These are phyloP conservation scores for Prunus mira DNA, from an alignment of 306 rosid species.

Conservation along the genomic window DNA sequence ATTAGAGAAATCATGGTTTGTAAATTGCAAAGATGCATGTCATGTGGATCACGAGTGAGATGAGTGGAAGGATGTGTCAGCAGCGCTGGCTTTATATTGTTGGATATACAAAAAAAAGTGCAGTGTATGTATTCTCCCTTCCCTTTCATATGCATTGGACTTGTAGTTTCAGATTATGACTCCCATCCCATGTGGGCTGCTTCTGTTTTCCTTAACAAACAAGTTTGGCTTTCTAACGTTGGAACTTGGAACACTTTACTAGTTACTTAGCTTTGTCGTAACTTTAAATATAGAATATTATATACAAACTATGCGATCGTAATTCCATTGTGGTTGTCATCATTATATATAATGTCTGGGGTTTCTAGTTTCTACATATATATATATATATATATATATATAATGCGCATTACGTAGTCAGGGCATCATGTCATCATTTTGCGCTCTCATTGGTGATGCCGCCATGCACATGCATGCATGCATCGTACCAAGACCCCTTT, in stretches of 20 bases:
- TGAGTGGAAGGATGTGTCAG: slow-evolving; percentile 50
- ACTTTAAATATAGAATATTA: too few relatives aligned
- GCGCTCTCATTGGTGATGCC: slow-evolving; percentile 18
- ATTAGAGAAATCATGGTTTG: slow-evolving; percentile 24
- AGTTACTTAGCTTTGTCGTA: neutral
- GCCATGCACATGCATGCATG: slow-evolving; percentile 49
- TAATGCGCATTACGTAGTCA: neutral
- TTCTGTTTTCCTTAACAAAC: slow-evolving; percentile 43
- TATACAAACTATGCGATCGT: neutral
- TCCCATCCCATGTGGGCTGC: slow-evolving; percentile 50
- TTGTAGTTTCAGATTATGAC: slow-evolving; percentile 34
- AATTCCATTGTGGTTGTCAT: neutral
- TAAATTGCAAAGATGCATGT: neutral
- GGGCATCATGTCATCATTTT: slow-evolving; percentile 16
- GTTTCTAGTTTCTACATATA: neutral
- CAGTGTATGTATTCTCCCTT: neutral
- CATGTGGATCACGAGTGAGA: slow-evolving; percentile 40
- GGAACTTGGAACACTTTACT: slow-evolving; percentile 25
- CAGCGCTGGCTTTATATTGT: slow-evolving; percentile 15
- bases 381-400: neutral
- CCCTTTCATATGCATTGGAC: slow-evolving; percentile 13
- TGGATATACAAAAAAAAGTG: slow-evolving; percentile 27
- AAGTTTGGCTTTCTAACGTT: slow-evolving; percentile 30
- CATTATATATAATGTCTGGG: too few relatives aligned
- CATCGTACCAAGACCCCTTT: neutral